A percentile compares a stretch with the other conserved stretches of the same genome.
phyloP scores from a whole-genome alignment of 2,329 filamentous ascomycete species.

The Clonostachys rosea region DNA sequence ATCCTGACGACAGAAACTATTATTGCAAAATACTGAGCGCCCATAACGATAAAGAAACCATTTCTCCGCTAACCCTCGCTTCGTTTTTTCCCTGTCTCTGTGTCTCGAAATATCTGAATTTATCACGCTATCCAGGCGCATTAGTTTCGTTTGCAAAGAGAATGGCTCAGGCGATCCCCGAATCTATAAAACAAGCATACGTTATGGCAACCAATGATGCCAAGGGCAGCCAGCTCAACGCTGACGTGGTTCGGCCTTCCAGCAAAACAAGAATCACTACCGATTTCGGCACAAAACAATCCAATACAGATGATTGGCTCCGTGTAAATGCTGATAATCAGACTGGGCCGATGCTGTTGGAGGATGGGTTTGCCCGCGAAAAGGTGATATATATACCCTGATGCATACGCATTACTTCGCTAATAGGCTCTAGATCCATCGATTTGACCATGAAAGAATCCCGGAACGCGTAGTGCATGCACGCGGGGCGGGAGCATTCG shows the following conservation, averaged over 20 bases:
- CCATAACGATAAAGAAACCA: too few relatives aligned
- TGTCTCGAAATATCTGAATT: too few relatives aligned
- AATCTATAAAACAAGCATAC: slow-evolving; percentile 30
- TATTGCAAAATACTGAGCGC: too few relatives aligned
- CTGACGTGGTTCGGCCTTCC: slow-evolving; percentile 53
- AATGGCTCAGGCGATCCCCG: slow-evolving; percentile 18
- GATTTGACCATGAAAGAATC: slow-evolving; percentile 61
- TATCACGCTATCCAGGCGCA: too few relatives aligned
- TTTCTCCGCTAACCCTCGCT: too few relatives aligned
- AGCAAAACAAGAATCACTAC: slow-evolving; percentile 62
- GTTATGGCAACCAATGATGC: slow-evolving; percentile 20
- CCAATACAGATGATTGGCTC: slow-evolving; percentile 75
- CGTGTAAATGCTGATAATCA: slow-evolving; percentile 56
- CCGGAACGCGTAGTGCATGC: slow-evolving; percentile 67
- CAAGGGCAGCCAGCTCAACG: slow-evolving; percentile 59
- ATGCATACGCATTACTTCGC: neutral
- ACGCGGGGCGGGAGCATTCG: slow-evolving; percentile 64
- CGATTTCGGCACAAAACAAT: slow-evolving; percentile 72
- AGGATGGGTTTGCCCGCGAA: slow-evolving; percentile 69
- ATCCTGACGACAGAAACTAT: too few relatives aligned
- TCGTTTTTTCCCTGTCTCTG: too few relatives aligned
- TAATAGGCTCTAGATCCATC: slow-evolving; percentile 48
- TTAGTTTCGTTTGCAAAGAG: neutral
- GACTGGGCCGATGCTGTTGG: slow-evolving; percentile 63
- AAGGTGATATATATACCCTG: slow-evolving; percentile 44